Evolutionary conservation across 2,329 filamentous ascomycete genomes (phyloP).

Genomic region (Alternaria brassicae): DNA sequence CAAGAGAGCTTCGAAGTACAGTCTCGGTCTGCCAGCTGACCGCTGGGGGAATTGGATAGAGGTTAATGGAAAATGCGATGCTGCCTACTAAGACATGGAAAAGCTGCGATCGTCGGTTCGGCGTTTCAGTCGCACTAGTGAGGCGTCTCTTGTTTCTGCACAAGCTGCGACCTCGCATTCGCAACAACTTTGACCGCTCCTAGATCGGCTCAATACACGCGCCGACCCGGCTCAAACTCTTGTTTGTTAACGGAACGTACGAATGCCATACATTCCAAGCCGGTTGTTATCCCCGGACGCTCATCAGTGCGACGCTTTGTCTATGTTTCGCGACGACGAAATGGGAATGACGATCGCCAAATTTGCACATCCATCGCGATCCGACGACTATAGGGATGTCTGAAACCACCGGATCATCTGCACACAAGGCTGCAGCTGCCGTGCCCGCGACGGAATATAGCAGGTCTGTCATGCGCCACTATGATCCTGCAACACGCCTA

Average conservation of each 20-base stretch:
- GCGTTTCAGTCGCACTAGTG: background rate
- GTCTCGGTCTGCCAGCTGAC: background rate
- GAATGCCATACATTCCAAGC: background rate
- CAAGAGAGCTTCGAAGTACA: background rate
- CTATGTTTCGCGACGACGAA: background rate
- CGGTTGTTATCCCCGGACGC: background rate
- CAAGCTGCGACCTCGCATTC: background rate
- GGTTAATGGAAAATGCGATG: background rate
- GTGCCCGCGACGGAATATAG: background rate
- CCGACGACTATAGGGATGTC: background rate
- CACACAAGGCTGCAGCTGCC: background rate
- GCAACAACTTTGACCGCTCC: background rate
- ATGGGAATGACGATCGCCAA: slow-evolving; percentile 2
- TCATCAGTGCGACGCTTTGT: slow-evolving; percentile 4
- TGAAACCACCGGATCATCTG: background rate
- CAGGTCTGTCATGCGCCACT: background rate
- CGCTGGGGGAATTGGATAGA: background rate
- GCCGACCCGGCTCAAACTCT: background rate
- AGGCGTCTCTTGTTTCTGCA: slow-evolving; percentile 5
- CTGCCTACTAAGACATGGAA: background rate
- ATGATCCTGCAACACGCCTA: slow-evolving; percentile 3
- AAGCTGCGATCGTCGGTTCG: background rate
- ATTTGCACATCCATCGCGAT: slow-evolving; percentile 4
- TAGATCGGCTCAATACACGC: background rate
- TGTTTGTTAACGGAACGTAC: background rate